phyloP scores from a whole-genome alignment of 257 asterid genomes.

The Rhazya stricta region DNA sequence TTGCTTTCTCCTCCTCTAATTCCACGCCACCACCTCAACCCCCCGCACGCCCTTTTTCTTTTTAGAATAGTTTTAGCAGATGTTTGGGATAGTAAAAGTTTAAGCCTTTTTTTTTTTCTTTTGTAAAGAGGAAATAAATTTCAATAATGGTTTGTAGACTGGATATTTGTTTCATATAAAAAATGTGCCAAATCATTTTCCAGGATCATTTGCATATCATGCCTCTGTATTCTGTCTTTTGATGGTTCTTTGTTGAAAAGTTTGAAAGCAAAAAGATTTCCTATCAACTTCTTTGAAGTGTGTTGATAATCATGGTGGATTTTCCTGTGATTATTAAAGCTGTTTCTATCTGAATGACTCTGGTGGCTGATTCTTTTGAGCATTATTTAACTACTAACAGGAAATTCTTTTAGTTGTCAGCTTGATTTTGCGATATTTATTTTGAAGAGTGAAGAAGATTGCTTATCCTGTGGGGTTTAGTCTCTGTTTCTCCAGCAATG shows the following conservation, averaged over 20 bases:
- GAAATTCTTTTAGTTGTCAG: background rate
- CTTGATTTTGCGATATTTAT: background rate
- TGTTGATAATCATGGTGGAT: background rate
- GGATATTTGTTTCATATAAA: background rate
- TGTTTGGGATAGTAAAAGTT: background rate
- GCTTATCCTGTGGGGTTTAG: background rate
- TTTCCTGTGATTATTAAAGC: background rate
- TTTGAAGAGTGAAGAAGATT: background rate
- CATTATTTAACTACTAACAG: background rate
- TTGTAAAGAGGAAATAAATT: background rate
- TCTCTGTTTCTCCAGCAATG: constrained; percentile 14
- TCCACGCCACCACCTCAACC: too few species aligned
- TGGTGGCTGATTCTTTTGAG: background rate
- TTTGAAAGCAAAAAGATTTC: background rate
- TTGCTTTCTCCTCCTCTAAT: background rate
- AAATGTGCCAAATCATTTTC: too few species aligned
- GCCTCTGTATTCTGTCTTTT: background rate
- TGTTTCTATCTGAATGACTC: background rate
- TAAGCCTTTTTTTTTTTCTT: background rate
- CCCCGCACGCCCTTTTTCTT: background rate
- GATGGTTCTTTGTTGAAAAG: background rate
- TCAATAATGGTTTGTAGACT: background rate
- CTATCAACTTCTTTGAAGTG: background rate
- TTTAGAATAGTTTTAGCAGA: background rate
- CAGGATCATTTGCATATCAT: background rate